Evolutionary conservation across 371 early-diverging fungal species (phyloP).

Genomic region (Mucor racemosus): DNA sequence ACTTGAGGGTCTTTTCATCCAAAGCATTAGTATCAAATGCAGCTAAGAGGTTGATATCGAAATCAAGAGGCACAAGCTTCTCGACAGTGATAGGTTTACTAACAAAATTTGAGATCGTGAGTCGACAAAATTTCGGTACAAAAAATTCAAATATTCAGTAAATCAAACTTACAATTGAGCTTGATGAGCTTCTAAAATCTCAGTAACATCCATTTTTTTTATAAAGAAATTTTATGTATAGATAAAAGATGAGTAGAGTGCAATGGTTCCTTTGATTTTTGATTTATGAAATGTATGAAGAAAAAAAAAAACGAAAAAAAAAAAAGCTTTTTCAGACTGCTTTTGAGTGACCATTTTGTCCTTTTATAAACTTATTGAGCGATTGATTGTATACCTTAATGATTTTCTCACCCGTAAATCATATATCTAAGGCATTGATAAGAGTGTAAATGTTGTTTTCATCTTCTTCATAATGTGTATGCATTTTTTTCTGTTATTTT

Average conservation of each 20-base stretch:
- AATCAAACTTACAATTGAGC: conserved; percentile 53
- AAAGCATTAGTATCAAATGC: conserved; percentile 84
- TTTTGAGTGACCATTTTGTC: conserved; percentile 6
- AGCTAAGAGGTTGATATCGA: conserved; percentile 82
- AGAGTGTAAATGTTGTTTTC: too few species aligned
- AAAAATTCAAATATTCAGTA: neutral
- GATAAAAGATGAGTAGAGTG: neutral
- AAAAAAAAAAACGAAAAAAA: neutral
- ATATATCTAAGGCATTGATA: too few species aligned
- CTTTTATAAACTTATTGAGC: neutral
- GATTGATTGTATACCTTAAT: neutral
- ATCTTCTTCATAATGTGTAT: too few species aligned
- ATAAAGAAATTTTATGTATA: neutral
- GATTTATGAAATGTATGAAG: neutral
- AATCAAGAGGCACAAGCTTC: conserved; percentile 82
- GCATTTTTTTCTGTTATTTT: too few species aligned
- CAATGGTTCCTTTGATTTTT: neutral
- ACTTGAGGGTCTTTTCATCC: conserved; percentile 66
- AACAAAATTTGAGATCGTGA: conserved; percentile 9
- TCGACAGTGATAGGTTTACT: conserved; percentile 71
- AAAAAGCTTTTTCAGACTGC: conserved; percentile 8
- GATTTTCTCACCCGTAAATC: neutral
- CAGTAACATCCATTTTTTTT: conserved; percentile 70
- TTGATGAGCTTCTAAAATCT: conserved; percentile 70
- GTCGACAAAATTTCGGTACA: neutral